Evolutionary conservation across 495 filamentous ascomycete genomes (phyloP).

Genomic region (Talaromyces nanjingensis): DNA sequence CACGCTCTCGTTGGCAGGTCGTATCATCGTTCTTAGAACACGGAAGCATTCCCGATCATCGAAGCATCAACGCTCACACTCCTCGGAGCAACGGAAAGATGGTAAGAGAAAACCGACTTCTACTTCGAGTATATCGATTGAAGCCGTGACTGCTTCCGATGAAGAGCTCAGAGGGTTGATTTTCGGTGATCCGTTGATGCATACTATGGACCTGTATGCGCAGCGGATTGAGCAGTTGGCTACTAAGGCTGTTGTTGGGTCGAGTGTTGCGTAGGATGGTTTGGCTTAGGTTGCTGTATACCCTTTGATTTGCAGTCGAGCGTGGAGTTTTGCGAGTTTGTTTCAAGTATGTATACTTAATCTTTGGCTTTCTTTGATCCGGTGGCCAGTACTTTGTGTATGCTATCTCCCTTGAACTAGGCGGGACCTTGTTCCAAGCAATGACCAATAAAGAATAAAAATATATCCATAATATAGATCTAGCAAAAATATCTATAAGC

Average conservation of each 20-base stretch:
- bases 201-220: constrained; percentile 70
- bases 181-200: constrained; percentile 73
- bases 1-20: constrained; percentile 58
- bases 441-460: neutral
- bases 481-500: neutral
- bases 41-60: constrained; percentile 4
- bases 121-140: constrained; percentile 38
- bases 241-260: constrained; percentile 54
- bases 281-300: neutral
- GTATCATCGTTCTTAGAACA: constrained; percentile 54
- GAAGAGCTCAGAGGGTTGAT: constrained; percentile 56
- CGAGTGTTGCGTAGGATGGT: constrained; percentile 9
- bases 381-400: neutral
- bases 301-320: neutral
- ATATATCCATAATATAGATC: neutral
- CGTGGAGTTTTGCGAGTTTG: neutral
- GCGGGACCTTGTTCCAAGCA: neutral
- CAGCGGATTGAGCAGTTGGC: constrained; percentile 60
- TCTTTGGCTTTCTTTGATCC: neutral
- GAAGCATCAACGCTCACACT: neutral
- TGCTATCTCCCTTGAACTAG: neutral
- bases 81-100: neutral
- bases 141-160: constrained; percentile 58
- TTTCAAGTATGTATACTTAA: neutral
- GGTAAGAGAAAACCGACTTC: neutral